These are phyloP conservation scores for Rhizopus sp. DNA, from an alignment of 371 early-diverging fungal species.

Conservation along the genomic window DNA sequence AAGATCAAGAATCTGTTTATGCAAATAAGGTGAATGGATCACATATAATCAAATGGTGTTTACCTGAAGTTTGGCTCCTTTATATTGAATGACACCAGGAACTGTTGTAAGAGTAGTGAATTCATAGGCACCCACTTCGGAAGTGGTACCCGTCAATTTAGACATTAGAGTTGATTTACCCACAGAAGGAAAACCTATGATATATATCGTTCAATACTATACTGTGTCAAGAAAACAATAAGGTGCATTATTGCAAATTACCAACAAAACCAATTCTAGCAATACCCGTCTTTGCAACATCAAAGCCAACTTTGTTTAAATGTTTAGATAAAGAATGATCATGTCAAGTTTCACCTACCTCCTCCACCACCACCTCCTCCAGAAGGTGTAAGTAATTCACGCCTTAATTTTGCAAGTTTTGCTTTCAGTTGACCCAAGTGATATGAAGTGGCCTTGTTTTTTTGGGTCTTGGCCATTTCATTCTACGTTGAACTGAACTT, in stretches of 20 bases:
- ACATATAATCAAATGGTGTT: not conserved
- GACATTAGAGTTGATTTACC: slow-evolving; percentile 98
- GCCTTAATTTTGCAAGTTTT: slow-evolving; percentile 94
- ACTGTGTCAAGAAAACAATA: not conserved
- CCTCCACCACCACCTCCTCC: slow-evolving; percentile 84
- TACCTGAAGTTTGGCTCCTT: slow-evolving; percentile 95
- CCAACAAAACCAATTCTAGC: slow-evolving; percentile 94
- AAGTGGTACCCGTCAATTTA: slow-evolving; percentile 96
- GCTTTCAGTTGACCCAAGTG: slow-evolving; percentile 99
- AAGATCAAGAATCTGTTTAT: slow-evolving; percentile 51
- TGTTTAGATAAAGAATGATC: not conserved
- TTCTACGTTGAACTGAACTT: slow-evolving; percentile 24
- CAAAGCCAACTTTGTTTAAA: slow-evolving; percentile 77
- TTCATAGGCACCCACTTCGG: slow-evolving; percentile 97
- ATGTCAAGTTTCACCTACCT: slow-evolving; percentile 34
- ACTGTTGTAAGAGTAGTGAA: slow-evolving; percentile 99
- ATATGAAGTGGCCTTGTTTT: slow-evolving; percentile 93
- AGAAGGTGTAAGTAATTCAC: slow-evolving; percentile 91
- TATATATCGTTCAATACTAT: not conserved
- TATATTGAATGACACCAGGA: slow-evolving; percentile 95
- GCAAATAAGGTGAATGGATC: not conserved
- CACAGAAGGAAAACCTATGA: slow-evolving; percentile 96
- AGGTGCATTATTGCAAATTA: slow-evolving; percentile 14
- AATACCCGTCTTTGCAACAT: slow-evolving; percentile 96
- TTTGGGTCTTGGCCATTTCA: slow-evolving; percentile 77